A percentile compares a stretch with the other conserved stretches of the same genome.
phyloP scores from a whole-genome alignment of 2,329 filamentous ascomycete species.

The Colletotrichum abscissum region DNA sequence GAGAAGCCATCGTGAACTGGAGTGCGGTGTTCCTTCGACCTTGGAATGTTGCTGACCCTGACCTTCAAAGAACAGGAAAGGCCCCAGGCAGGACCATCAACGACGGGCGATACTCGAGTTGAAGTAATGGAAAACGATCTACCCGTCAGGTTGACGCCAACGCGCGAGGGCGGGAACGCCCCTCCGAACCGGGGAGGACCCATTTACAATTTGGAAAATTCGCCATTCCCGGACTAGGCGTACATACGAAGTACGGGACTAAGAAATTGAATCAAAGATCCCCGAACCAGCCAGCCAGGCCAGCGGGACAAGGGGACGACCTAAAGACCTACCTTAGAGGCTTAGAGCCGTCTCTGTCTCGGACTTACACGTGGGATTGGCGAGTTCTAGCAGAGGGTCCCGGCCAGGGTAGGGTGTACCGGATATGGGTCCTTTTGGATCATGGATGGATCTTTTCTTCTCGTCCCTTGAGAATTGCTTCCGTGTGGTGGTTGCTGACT shows the following conservation, averaged over 20 bases:
- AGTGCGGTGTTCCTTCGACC: background rate
- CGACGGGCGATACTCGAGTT: background rate
- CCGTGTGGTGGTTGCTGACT: background rate
- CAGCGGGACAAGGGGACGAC: background rate
- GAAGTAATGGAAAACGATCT: conserved; percentile 7
- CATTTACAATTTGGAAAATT: conserved; percentile 2
- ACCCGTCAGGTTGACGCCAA: background rate
- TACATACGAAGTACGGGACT: background rate
- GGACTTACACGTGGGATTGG: conserved; percentile 20
- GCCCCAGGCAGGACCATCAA: background rate
- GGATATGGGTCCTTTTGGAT: background rate
- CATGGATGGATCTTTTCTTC: background rate
- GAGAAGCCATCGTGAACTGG: conserved; percentile 19
- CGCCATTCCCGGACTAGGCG: background rate
- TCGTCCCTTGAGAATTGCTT: background rate
- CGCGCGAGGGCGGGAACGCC: conserved; percentile 14
- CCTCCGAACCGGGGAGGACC: background rate
- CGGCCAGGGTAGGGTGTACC: background rate
- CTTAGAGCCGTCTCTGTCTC: background rate
- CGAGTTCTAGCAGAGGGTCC: conserved; percentile 1
- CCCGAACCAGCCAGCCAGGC: background rate
- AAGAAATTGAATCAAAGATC: background rate
- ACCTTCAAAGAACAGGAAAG: background rate
- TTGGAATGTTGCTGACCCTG: background rate
- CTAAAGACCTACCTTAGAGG: too few species aligned